Evolutionary conservation across 2,329 filamentous ascomycete genomes (phyloP).

Genomic region (Nigrograna mackinnonii): DNA sequence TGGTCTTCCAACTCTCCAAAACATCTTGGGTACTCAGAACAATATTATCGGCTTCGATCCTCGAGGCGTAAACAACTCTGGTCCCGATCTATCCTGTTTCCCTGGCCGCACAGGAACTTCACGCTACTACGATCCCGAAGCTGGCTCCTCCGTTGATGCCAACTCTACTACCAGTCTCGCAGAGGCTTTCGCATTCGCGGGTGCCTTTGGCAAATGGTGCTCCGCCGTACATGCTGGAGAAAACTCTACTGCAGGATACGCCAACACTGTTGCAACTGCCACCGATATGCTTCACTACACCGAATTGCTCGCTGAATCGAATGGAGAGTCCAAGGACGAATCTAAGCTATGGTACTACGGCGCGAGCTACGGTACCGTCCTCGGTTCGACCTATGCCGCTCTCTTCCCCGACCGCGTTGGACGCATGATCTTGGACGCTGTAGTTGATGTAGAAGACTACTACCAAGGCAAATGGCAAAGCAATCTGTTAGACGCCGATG

Average conservation of each 20-base stretch:
- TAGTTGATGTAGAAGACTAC: constrained; percentile 48
- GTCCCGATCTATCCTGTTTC: constrained; percentile 37
- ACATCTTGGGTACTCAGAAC: constrained; percentile 30
- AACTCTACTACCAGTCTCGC: constrained; percentile 3
- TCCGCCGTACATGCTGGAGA: constrained; percentile 7
- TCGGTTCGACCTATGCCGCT: constrained; percentile 48
- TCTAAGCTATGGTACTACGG: constrained; percentile 39
- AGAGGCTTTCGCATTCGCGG: constrained; percentile 5
- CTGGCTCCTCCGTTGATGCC: constrained; percentile 2
- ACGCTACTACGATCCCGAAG: constrained; percentile 4
- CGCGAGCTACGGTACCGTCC: constrained; percentile 48
- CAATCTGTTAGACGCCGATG: constrained; percentile 11
- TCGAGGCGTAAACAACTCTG: constrained; percentile 43
- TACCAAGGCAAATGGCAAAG: constrained; percentile 12
- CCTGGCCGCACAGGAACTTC: constrained; percentile 14
- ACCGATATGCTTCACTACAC: constrained; percentile 16
- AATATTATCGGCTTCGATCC: constrained; percentile 49
- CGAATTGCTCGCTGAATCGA: constrained; percentile 10
- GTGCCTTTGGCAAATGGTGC: constrained; percentile 17
- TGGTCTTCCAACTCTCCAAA: not conserved
- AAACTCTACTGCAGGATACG: constrained; percentile 15
- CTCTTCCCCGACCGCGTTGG: constrained; percentile 46
- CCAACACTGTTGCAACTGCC: constrained; percentile 16
- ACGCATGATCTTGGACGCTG: constrained; percentile 44
- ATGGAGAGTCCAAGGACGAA: constrained; percentile 16